Percentiles rank a stretch among this genome's conserved stretches.
These are phyloP conservation scores for Hyphopichia khmerensis DNA, from an alignment of 1,139 yeast species.

Conservation along the genomic window DNA sequence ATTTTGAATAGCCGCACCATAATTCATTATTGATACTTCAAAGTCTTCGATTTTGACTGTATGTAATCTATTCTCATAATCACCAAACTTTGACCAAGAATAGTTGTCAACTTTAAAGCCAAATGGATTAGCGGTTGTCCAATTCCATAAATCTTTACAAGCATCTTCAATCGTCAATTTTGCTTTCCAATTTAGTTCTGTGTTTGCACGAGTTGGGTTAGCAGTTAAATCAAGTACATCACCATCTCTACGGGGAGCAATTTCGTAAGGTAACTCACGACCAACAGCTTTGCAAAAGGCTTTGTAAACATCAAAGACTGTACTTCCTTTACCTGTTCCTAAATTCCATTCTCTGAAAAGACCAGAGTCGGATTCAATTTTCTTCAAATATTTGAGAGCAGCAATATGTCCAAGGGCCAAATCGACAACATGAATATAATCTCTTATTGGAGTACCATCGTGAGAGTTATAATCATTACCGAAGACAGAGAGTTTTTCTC, in stretches of 20 bases:
- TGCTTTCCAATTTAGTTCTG: conserved; percentile 68
- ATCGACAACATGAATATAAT: conserved; percentile 80
- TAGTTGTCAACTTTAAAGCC: conserved; percentile 52
- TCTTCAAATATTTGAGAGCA: conserved; percentile 58
- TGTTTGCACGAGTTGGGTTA: conserved; percentile 62
- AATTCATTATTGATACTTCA: conserved; percentile 46
- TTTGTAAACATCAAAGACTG: conserved; percentile 69
- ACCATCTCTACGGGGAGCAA: conserved; percentile 70
- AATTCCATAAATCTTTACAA: conserved; percentile 73
- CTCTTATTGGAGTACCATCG: conserved; percentile 83
- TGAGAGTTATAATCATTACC: conserved; percentile 68
- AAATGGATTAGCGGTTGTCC: conserved; percentile 70
- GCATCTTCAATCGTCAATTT: conserved; percentile 58
- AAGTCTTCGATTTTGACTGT: conserved; percentile 36
- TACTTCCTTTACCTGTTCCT: conserved; percentile 78
- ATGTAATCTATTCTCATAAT: conserved; percentile 40
- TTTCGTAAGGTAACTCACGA: conserved; percentile 60
- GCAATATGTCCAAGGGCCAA: conserved; percentile 80
- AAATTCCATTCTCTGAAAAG: conserved; percentile 78
- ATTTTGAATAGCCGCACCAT: conserved; percentile 53
- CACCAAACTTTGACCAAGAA: conserved; percentile 30
- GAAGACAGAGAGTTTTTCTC: conserved; percentile 62
- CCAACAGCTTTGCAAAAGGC: conserved; percentile 75
- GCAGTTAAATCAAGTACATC: conserved; percentile 80
- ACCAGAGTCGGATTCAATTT: conserved; percentile 38